Evolutionary conservation across 108 stramenopile genomes (phyloP), one percentile per base, ranked within the genome.

Genomic region (Cylindrotheca closterium): DNA sequence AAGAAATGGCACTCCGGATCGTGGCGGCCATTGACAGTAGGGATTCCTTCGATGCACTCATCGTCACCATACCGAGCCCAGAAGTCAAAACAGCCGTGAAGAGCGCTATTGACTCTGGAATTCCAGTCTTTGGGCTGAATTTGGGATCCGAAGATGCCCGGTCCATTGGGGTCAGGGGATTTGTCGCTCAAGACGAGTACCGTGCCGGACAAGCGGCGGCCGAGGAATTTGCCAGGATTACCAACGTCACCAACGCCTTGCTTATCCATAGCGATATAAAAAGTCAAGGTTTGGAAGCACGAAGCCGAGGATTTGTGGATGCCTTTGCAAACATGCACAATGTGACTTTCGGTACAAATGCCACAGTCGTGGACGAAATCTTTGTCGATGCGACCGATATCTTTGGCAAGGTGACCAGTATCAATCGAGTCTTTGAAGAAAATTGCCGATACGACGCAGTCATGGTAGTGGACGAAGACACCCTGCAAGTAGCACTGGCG

Each of bases 41-140:
- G 15, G 30, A 21, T 12, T 15, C 17, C 10, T 2, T 27, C 1
- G 55, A 71, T 57, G 70, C 70, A 5, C 51, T 71, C 30, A 65
- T 71, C 37, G 70, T 71, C 0, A 57, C 53, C 26, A 65, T 65
- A 27, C 63, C 63, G 7, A 24, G n/a, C 29, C 28, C 37, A 3
- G 21, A 25, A 4, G 70, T 71, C 10, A n/a, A 71, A 37, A 24
- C 34, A 24, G 63, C 63, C 21, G 63, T 65, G n/a, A 4, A n/a
- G 21, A 47, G 17, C 15, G 54, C 37, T 1, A 58, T 55, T 29
- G 32, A 58, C 32, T 19, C 47, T 12, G 26, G 58, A 25, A 52
- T 50, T 8, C 68, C 68, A 15, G 30, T 70, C 2, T 70, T 70
- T 55, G 68, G 68, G 45, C 51, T 61, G 60, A 62, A 62, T 56